Conservation (phyloP, 805 yeast genomes). For the Saccharomycopsis fermentans region DNA sequence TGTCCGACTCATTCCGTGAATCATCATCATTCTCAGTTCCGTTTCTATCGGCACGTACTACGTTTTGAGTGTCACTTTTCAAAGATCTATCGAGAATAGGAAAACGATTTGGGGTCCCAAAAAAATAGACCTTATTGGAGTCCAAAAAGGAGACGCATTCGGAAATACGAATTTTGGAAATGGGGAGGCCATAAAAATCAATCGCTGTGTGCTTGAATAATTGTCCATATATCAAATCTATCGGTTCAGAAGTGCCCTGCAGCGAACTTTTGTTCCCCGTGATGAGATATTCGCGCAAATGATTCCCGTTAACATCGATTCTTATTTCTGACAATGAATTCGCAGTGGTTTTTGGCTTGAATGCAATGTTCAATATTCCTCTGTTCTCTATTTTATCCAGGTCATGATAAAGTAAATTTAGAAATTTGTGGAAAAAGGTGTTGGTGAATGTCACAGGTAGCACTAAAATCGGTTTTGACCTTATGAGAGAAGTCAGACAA, state of each 20-base stretch:
- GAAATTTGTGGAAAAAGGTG: not conserved
- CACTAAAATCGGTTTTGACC: conserved; percentile 1
- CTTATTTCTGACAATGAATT: not conserved
- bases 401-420: not conserved
- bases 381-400: conserved; percentile 47
- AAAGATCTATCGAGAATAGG: not conserved
- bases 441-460: conserved; percentile 1
- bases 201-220: not conserved
- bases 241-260: not conserved
- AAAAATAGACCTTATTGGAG: not conserved
- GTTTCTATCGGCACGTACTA: not conserved
- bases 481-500: conserved; percentile 3
- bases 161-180: not conserved
- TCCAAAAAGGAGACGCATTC: not conserved
- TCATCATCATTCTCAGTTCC: not conserved
- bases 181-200: not conserved
- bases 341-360: conserved; percentile 27
- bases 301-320: not conserved
- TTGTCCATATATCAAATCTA: not conserved
- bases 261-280: not conserved
- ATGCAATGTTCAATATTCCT: conserved; percentile 49
- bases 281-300: not conserved
- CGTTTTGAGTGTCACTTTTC: not conserved
- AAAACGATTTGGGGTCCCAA: conserved; percentile 1
- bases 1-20: too few species aligned